Evolutionary conservation across 1,139 yeast genomes (phyloP).

Genomic region (Saccharomyces hybrid): DNA sequence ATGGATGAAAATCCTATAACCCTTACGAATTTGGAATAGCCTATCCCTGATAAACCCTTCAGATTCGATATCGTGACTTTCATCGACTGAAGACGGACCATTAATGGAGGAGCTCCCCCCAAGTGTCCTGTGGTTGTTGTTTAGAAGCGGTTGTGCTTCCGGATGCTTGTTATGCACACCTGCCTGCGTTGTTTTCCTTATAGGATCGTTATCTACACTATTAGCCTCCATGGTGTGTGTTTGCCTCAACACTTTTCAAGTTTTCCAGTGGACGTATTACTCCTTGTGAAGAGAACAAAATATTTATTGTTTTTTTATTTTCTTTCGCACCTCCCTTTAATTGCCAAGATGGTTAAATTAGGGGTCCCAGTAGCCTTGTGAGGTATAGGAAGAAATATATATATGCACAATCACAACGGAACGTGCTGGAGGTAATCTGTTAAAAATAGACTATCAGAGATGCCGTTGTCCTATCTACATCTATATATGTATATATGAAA

Average conservation of each 20-base stretch:
- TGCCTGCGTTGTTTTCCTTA: neutral
- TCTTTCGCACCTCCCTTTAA: neutral
- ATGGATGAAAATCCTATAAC: constrained; percentile 21
- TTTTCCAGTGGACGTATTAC: too few species aligned
- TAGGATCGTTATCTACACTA: neutral
- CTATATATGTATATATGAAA: too few species aligned
- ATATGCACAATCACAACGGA: neutral
- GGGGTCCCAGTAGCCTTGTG: neutral
- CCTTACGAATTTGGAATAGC: constrained; percentile 15
- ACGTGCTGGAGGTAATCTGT: neutral
- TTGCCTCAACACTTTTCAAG: neutral
- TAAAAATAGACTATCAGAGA: too few species aligned
- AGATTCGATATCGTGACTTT: constrained; percentile 6
- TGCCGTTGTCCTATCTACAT: too few species aligned
- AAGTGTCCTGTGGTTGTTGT: constrained; percentile 1
- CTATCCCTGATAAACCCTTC: constrained; percentile 14
- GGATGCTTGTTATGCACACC: neutral
- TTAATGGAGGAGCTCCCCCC: neutral
- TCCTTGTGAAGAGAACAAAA: too few species aligned
- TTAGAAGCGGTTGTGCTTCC: constrained; percentile 5
- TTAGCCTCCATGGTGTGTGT: neutral
- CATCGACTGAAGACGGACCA: neutral
- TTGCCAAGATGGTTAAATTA: neutral
- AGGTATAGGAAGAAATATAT: neutral
- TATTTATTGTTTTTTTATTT: too few species aligned